These are phyloP conservation scores for Dentipellis sp. DNA, from an alignment of 768 basidiomycete genomes.

Conservation along the genomic window DNA sequence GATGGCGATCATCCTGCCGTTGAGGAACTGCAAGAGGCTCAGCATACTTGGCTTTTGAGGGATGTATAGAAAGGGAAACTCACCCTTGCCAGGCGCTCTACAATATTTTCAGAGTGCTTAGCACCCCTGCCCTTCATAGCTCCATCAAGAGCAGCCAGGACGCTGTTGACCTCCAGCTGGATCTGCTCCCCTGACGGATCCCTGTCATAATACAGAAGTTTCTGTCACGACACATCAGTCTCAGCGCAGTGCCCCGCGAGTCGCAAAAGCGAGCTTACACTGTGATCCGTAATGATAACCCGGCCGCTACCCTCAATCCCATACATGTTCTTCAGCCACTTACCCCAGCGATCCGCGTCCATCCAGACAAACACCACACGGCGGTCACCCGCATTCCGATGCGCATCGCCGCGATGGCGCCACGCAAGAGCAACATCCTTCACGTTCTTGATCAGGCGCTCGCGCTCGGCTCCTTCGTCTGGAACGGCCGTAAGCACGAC, in stretches of 20 bases:
- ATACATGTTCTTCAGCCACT: slow-evolving; percentile 92
- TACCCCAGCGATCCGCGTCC: slow-evolving; percentile 75
- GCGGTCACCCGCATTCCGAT: slow-evolving; percentile 21
- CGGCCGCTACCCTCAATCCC: slow-evolving; percentile 37
- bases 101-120: slow-evolving; percentile 60
- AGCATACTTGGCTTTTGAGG: background rate
- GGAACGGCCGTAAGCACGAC: slow-evolving; percentile 66
- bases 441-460: slow-evolving; percentile 37
- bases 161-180: slow-evolving; percentile 40
- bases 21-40: slow-evolving; percentile 20
- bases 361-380: slow-evolving; percentile 86
- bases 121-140: slow-evolving; percentile 39
- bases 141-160: slow-evolving; percentile 67
- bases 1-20: slow-evolving; percentile 17
- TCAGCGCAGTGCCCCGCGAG: background rate
- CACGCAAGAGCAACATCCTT: slow-evolving; percentile 49
- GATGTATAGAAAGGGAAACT: slow-evolving; percentile 17
- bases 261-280: slow-evolving; percentile 34
- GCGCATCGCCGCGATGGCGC: slow-evolving; percentile 35
- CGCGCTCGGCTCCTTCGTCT: slow-evolving; percentile 19
- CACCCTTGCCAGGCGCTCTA: slow-evolving; percentile 63
- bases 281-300: slow-evolving; percentile 76
- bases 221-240: slow-evolving; percentile 28
- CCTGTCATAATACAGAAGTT: slow-evolving; percentile 65
- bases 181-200: slow-evolving; percentile 50